These are phyloP conservation scores for Pythium apleroticum DNA, from an alignment of 352 stramenopile genomes.

Conservation along the genomic window DNA sequence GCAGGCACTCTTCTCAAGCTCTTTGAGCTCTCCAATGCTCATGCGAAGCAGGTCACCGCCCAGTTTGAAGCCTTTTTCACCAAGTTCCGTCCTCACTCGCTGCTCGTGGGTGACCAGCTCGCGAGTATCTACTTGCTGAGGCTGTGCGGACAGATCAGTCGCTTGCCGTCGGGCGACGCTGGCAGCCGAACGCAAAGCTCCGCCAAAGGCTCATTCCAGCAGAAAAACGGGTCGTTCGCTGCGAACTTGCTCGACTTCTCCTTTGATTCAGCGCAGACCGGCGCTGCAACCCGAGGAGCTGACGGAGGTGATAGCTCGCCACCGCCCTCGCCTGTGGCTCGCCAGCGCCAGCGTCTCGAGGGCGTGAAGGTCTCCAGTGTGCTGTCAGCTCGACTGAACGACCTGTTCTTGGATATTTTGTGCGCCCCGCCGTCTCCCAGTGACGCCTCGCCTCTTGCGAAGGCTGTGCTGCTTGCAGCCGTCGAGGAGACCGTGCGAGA, in stretches of 20 bases:
- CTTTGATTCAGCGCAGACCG: conserved; percentile 31
- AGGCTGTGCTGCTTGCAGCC: conserved; percentile 46
- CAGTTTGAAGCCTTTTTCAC: conserved; percentile 56
- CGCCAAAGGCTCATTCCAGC: not conserved
- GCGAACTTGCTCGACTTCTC: conserved; percentile 53
- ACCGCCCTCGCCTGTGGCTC: conserved; percentile 31
- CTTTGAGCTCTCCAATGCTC: conserved; percentile 41
- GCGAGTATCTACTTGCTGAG: conserved; percentile 67
- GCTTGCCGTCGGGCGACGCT: conserved; percentile 30
- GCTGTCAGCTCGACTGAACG: conserved; percentile 43
- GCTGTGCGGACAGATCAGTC: conserved; percentile 57
- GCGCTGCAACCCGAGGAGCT: not conserved
- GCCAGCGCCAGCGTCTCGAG: conserved; percentile 39
- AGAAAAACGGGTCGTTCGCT: conserved; percentile 17
- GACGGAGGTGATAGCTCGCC: conserved; percentile 24
- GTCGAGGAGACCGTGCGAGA: conserved; percentile 60
- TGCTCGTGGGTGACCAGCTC: conserved; percentile 58
- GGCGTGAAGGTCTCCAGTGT: conserved; percentile 42
- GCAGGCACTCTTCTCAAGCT: conserved; percentile 52
- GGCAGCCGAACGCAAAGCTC: conserved; percentile 3
- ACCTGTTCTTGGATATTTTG: conserved; percentile 58
- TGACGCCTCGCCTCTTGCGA: conserved; percentile 21
- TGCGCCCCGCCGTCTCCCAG: conserved; percentile 26
- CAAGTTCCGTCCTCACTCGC: conserved; percentile 41
- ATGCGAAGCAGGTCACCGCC: conserved; percentile 40